These are phyloP conservation scores for Phaeophleospora eucalypticola DNA, from an alignment of 2,329 filamentous ascomycete genomes.

Conservation along the genomic window DNA sequence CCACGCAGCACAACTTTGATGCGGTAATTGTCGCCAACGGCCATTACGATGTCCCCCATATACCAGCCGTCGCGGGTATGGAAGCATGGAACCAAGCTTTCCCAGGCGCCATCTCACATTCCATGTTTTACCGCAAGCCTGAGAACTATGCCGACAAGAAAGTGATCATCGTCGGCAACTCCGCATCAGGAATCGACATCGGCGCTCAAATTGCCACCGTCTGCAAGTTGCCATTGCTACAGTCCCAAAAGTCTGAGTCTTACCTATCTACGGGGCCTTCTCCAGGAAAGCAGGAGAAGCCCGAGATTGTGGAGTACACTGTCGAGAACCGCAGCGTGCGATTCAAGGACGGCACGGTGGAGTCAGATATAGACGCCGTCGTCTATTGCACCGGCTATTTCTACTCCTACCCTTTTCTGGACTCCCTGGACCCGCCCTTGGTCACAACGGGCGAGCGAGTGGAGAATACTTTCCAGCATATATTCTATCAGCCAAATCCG, in stretches of 20 bases:
- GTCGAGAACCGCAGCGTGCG: slow-evolving; percentile 57
- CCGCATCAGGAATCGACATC: slow-evolving; percentile 80
- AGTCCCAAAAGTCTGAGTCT: slow-evolving; percentile 56
- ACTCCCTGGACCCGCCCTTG: slow-evolving; percentile 49
- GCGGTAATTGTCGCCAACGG: slow-evolving; percentile 47
- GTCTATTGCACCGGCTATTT: slow-evolving; percentile 90
- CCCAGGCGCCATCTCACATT: slow-evolving; percentile 46
- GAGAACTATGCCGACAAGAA: slow-evolving; percentile 62
- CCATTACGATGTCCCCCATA: slow-evolving; percentile 45
- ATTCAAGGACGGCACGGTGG: slow-evolving; percentile 63
- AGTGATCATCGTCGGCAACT: slow-evolving; percentile 79
- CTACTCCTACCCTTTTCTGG: slow-evolving; percentile 73
- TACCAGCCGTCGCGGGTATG: slow-evolving; percentile 42
- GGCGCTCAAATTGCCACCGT: slow-evolving; percentile 66
- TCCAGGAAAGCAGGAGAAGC: slow-evolving; percentile 54
- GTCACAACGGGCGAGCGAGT: slow-evolving; percentile 67
- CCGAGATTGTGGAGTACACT: slow-evolving; percentile 52
- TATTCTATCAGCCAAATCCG: slow-evolving; percentile 71
- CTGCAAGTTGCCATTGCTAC: slow-evolving; percentile 58
- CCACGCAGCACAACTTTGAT: slow-evolving; percentile 50
- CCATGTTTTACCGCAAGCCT: slow-evolving; percentile 72
- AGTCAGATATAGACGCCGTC: slow-evolving; percentile 67
- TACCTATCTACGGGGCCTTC: slow-evolving; percentile 38
- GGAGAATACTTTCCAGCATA: slow-evolving; percentile 69
- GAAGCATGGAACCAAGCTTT: slow-evolving; percentile 37